Evolutionary conservation across 2,329 filamentous ascomycete species (phyloP).

Genomic region (Eutypa lata): DNA sequence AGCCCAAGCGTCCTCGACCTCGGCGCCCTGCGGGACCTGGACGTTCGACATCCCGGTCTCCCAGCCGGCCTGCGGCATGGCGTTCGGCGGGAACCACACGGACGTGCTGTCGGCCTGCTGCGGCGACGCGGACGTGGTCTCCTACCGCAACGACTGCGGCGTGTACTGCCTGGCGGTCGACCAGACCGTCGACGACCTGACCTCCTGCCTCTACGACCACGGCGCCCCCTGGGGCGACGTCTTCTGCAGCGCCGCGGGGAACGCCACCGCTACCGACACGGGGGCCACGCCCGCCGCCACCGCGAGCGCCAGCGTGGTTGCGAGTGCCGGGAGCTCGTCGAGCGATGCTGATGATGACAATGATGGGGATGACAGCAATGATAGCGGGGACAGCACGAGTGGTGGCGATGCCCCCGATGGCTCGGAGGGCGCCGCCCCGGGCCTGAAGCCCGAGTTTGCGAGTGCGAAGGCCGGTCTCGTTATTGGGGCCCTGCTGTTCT

Average conservation of each 20-base stretch:
- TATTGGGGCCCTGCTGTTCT: conserved; percentile 35
- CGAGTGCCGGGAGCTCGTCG: conserved; percentile 24
- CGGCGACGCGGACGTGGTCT: conserved; percentile 37
- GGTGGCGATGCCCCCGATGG: conserved; percentile 4
- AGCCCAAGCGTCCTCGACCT: conserved; percentile 15
- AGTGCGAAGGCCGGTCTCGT: conserved; percentile 31
- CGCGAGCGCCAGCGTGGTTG: conserved; percentile 30
- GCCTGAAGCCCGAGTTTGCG: conserved; percentile 14
- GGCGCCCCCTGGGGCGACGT: conserved; percentile 35
- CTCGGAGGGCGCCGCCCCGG: conserved; percentile 13
- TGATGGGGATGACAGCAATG: conserved; percentile 3
- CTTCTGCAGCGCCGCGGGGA: conserved; percentile 41
- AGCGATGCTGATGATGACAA: conserved; percentile 22
- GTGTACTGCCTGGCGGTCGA: conserved; percentile 46
- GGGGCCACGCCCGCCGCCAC: conserved; percentile 25
- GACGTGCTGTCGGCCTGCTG: conserved; percentile 45
- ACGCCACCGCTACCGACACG: conserved; percentile 36
- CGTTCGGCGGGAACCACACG: conserved; percentile 36
- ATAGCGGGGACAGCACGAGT: conserved; percentile 5
- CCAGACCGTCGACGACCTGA: conserved; percentile 33
- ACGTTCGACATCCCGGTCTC: conserved; percentile 39
- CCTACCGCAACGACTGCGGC: conserved; percentile 46
- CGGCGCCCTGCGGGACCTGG: conserved; percentile 23
- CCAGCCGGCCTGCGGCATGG: conserved; percentile 43
- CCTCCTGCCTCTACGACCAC: conserved; percentile 36